Base-by-base conservation (phyloP, 768 basidiomycete genomes). In the Paxillus involutus region DNA sequence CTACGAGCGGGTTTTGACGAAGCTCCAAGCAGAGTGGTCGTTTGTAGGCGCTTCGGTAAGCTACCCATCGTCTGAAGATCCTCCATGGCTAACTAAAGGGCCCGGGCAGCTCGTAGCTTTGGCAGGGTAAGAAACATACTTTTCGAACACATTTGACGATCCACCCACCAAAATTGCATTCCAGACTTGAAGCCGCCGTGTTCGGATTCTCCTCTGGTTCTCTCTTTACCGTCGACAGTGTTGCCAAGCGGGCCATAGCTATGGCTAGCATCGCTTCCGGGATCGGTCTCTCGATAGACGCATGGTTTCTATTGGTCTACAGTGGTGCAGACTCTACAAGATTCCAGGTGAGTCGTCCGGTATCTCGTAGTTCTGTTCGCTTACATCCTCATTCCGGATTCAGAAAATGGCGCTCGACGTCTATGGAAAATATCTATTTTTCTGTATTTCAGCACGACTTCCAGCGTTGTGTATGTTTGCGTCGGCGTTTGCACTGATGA, bases 261-360 rank as follows among this genome's bases (percentile, higher is more conserved):
- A 70, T 83, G 1, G 83, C 81, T 24, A 81, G 80, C 35, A 71
- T 85, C 14, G 73, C 82, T 6, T 83, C 86, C 0, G 87, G 84
- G 0, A 74, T 89, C 16, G 89, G 88, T 2, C 79, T 89, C 47
- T 71, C 80, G 6, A 77, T 79, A 50, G 81, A 82, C 46, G 78
- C 81, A 0, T 89, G 85, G 85, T 84, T 88, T 66, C 65, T 88
- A 19, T 68, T 90, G 5, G 72, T 75, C 2, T 91, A 89, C 64
- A 77, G 73, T 56, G 82, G 82, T 68, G 76, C 73, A 4, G 77
- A 80, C 50, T 58, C 78, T 0, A 59, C 68, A 0, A 83, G 79
- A 12, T 86, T 87, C 59, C 75, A 79, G 52, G 86, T 85, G 53
- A 36, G 79, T 67, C 3, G 24, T 37, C 13, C 39, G 24, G 26